A percentile compares a stretch with the other conserved stretches of the same genome.
phyloP scores from a whole-genome alignment of 108 stramenopile genomes.

The Bacterosira constricta region DNA sequence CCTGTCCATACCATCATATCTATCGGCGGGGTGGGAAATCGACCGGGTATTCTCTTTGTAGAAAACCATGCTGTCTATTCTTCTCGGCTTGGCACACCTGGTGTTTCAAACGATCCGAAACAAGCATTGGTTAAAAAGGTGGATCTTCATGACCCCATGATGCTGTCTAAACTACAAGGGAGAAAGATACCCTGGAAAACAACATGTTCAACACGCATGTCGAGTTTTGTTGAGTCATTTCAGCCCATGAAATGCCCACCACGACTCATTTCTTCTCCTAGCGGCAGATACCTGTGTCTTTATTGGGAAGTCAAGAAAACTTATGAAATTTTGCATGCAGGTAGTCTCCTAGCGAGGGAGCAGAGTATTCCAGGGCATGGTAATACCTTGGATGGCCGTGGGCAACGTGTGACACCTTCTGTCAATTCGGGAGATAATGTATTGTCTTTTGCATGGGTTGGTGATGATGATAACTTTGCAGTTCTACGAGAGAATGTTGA shows the following conservation, averaged over 20 bases:
- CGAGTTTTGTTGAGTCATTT: conserved; percentile 35
- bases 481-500: conserved; percentile 24
- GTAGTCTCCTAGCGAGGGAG: conserved; percentile 49
- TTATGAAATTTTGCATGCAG: conserved; percentile 79
- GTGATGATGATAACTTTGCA: conserved; percentile 76
- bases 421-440: conserved; percentile 70
- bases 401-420: conserved; percentile 50
- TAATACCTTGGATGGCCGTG: conserved; percentile 42
- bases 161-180: conserved; percentile 28
- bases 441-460: conserved; percentile 82
- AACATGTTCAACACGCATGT: conserved; percentile 22
- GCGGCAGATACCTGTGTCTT: conserved; percentile 67
- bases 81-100: conserved; percentile 21
- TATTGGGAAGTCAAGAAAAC: conserved; percentile 69
- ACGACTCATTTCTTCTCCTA: conserved; percentile 66
- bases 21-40: conserved; percentile 35
- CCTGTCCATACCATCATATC: conserved; percentile 30
- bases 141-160: conserved; percentile 29
- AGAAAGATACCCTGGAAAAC: conserved; percentile 5
- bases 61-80: conserved; percentile 35
- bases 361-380: conserved; percentile 1
- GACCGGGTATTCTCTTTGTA: conserved; percentile 37
- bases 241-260: conserved; percentile 53
- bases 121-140: conserved; percentile 29
- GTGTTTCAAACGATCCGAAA: conserved; percentile 16